Conservation (phyloP, 2,329 filamentous ascomycete genomes). For the Fusarium sp. region DNA sequence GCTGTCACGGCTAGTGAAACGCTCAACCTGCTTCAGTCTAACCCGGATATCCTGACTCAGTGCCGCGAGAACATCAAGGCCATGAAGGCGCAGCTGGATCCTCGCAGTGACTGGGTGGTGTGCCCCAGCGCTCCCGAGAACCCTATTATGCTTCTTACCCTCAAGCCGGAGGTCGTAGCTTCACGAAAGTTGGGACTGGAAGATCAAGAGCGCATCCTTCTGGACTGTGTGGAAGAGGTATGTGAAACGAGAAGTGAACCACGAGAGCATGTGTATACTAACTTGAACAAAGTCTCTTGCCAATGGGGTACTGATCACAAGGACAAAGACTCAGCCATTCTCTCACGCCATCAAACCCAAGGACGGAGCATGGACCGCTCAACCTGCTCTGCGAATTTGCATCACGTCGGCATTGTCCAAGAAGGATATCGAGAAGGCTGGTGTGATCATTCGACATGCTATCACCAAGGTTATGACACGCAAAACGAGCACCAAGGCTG, state of each 20-base stretch:
- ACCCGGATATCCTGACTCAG: conserved; percentile 81
- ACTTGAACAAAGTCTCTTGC: conserved; percentile 70
- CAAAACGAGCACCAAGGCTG: conserved; percentile 60
- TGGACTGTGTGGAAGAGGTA: conserved; percentile 98
- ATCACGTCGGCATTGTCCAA: conserved; percentile 87
- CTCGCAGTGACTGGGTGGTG: conserved; percentile 90
- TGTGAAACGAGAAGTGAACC: conserved; percentile 40
- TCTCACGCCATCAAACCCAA: conserved; percentile 71
- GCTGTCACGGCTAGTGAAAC: conserved; percentile 97
- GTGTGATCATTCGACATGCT: conserved; percentile 86
- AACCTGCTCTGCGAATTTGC: conserved; percentile 90
- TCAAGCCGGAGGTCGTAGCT: conserved; percentile 85
- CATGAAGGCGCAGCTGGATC: conserved; percentile 89
- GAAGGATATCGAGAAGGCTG: conserved; percentile 96
- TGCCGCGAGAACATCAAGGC: conserved; percentile 87
- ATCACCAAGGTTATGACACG: conserved; percentile 89
- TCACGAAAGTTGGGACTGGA: conserved; percentile 73
- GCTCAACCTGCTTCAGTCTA: conserved; percentile 84
- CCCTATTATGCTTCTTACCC: conserved; percentile 82
- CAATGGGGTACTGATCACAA: conserved; percentile 90
- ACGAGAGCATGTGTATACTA: conserved; percentile 13
- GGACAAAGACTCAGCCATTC: conserved; percentile 82
- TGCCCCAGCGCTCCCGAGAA: conserved; percentile 87
- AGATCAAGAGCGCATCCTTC: conserved; percentile 86
- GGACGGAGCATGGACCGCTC: conserved; percentile 75